Evolutionary conservation across 208 protist species (phyloP).

Genomic region (Trichomonas vaginalis): DNA sequence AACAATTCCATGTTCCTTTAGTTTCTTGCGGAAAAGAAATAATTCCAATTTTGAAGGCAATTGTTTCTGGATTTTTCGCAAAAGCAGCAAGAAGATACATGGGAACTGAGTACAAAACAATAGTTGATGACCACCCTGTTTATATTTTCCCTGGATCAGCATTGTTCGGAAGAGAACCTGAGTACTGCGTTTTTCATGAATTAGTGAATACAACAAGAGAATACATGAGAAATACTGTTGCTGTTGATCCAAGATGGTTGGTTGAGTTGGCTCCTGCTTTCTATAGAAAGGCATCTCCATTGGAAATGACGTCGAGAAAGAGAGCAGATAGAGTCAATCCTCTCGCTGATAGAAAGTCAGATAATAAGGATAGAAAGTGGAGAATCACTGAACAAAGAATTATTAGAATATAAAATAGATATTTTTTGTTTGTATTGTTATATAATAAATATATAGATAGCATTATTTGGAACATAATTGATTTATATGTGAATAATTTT

Average conservation of each 20-base stretch:
- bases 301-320: slow-evolving; percentile 38
- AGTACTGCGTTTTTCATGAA: slow-evolving; percentile 46
- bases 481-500: too few species aligned
- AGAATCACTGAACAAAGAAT: not conserved
- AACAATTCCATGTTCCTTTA: slow-evolving; percentile 65
- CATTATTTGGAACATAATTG: too few species aligned
- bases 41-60: slow-evolving; percentile 67
- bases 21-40: slow-evolving; percentile 69
- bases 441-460: too few species aligned
- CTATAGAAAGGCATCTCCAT: slow-evolving; percentile 38
- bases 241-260: slow-evolving; percentile 50
- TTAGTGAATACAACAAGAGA: slow-evolving; percentile 47
- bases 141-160: slow-evolving; percentile 46
- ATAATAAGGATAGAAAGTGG: not conserved
- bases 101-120: slow-evolving; percentile 57
- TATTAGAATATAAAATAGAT: not conserved
- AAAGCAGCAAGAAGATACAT: slow-evolving; percentile 74
- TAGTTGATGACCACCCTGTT: slow-evolving; percentile 46
- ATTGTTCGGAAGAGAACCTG: slow-evolving; percentile 45
- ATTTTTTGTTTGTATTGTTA: too few species aligned
- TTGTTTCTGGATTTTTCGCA: slow-evolving; percentile 88
- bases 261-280: slow-evolving; percentile 50
- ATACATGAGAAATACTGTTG: slow-evolving; percentile 44
- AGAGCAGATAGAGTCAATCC: slow-evolving; percentile 36
- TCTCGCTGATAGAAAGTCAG: slow-evolving; percentile 18